Evolutionary conservation across 129 eudicot genomes (phyloP), one percentile per base, ranked within the genome.

Genomic region (Ambrosia artemisiifolia): DNA sequence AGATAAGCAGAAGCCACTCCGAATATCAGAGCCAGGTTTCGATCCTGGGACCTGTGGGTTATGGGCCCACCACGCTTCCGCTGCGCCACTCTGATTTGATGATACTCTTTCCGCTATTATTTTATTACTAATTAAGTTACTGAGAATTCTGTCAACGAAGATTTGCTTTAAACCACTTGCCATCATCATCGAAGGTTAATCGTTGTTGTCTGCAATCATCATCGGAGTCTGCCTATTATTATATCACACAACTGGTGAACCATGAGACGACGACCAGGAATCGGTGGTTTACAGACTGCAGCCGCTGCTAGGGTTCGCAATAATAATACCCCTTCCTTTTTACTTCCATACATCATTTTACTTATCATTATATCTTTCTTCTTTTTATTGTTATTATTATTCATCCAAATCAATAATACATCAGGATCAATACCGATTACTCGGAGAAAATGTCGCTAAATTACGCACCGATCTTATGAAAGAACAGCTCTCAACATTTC

Each of bases 41-140:
- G 96, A 93, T 93, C 96, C 95, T 85, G 96, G 88, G 98, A 93
- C 93, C 96, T 93, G 92, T 93, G 98, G 98, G 98, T 94, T 94
- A 90, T 93, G 96, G 96, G 98, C 96, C 96, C 96, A 90, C 95
- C 96, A 93, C 98, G 96, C 98, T 93, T 93, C 98, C 96, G 98
- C 98, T 93, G 98, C 95, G 93, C 96, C 98, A 93, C 96, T 93
- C 95, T 93, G 96, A 93, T 93, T 76, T 81, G 43, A 3, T 43
- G 56, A 7, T 7, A 6, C 1, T 1, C 5, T 2, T n/a, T n/a
- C 24, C 17, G 0, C 1, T 12, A 11, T 48, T 4, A 12, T 48
- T 14, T 48, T 11, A 11, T 48, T 48, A 48, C 0, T 47, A 47
- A 16, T 47, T 12, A 6, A 0, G 9, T 36, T 36, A 0, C 6